Percentiles rank a stretch among this genome's conserved stretches.
Evolutionary conservation across 169 alveolate species (phyloP).

Genomic region (Plasmodium falciparum): DNA sequence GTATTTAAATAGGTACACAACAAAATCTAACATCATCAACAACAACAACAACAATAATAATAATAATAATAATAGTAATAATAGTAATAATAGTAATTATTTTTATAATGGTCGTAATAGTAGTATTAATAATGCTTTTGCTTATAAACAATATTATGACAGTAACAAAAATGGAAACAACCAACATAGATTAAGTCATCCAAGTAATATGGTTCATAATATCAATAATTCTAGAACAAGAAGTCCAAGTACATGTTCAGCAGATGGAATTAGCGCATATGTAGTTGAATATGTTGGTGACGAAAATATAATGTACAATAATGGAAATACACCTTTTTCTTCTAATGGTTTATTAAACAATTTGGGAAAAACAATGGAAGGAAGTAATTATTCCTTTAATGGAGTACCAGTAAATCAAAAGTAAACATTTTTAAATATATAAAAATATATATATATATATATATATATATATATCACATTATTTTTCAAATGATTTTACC

Average conservation of each 20-base stretch:
- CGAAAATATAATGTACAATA: constrained; percentile 10
- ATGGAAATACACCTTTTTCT: not conserved
- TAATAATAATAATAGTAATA: not conserved
- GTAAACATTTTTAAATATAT: too few relatives aligned
- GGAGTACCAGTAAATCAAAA: constrained; percentile 2
- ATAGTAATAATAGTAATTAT: not conserved
- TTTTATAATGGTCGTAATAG: too few relatives aligned
- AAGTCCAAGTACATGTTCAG: constrained; percentile 70
- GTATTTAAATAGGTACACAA: too few relatives aligned
- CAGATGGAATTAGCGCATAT: constrained; percentile 72
- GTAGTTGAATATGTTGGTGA: constrained; percentile 70
- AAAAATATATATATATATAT: too few relatives aligned
- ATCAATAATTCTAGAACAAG: constrained; percentile 21
- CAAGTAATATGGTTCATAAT: not conserved
- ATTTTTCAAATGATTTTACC: too few relatives aligned
- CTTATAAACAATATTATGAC: too few relatives aligned
- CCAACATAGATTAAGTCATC: not conserved
- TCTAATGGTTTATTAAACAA: constrained; percentile 41
- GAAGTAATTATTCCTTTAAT: constrained; percentile 63
- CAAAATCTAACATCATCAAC: not conserved
- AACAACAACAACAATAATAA: not conserved
- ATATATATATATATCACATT: too few relatives aligned
- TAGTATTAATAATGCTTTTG: too few relatives aligned
- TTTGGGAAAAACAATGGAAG: constrained; percentile 22
- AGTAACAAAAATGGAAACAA: too few relatives aligned